Base-by-base conservation (phyloP, 2,329 filamentous ascomycete species). In the Pleomassaria siparia region DNA sequence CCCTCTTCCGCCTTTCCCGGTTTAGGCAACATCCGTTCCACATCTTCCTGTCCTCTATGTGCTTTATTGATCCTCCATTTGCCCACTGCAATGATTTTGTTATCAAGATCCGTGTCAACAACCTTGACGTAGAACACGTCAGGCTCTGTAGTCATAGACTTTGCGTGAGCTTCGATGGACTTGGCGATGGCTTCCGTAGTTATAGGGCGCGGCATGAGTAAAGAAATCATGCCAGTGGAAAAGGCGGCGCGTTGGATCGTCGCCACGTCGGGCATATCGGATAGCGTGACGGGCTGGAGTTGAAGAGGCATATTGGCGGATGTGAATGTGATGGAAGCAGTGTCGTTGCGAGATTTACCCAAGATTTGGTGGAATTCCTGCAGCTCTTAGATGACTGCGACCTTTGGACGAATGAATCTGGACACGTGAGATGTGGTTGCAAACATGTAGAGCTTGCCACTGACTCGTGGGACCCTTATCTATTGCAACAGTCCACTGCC, bases 11-110 rank as follows among this genome's bases (percentile, higher is more conserved):
- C 55, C 22, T 49, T 36, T 2, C 58, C 54, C 0, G 60, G 63
- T 5, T 54, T 50, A 2, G 63, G 65, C 22, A 70, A 47, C 62
- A 61, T 63, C 5, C 33, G 45, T 18, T 64, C 50, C n/a, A 67
- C 58, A 28, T 66, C 51, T 40, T 67, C 65, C 47, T 67, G 59
- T n/a, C 55, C 60, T 16, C 60, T 45, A 49, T 67, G 61, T 21
- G 62, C 54, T 35, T 62, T 44, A 37, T 70, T 68, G 45, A 72
- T 62, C 35, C 64, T 57, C 69, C 68, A 71, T 35, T 71, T 69
- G n/a, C 66, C 64, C 21, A 54, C 47, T 4, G 66, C 64, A 12
- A 71, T 65, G 52, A 69, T 66, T 32, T 62, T 60, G 6, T 59
- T 60, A 21, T 51, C 44, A 2, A 60, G 43, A n/a, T 68, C 62